Evolutionary conservation across 306 rosid genomes (phyloP).

Genomic region (Trifolium subterraneum): DNA sequence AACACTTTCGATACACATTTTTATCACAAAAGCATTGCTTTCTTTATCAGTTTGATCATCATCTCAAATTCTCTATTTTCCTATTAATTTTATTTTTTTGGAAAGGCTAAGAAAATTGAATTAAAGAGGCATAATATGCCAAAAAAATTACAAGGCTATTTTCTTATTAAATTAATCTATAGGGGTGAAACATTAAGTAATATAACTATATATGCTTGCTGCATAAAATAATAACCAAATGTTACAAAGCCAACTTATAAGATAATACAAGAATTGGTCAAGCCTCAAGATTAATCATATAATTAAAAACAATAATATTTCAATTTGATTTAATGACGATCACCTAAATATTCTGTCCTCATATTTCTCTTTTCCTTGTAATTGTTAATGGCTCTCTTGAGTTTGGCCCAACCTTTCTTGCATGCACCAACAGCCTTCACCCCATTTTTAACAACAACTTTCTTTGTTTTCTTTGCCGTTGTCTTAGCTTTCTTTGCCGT

Average conservation of each 20-base stretch:
- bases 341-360: conserved; percentile 43
- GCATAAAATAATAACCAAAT: not conserved
- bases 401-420: conserved; percentile 45
- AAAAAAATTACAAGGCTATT: not conserved
- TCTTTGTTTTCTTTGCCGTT: conserved; percentile 36
- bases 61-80: not conserved
- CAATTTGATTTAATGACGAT: conserved; percentile 1
- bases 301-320: not conserved
- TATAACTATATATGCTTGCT: not conserved
- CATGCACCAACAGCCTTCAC: conserved; percentile 36
- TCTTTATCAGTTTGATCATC: not conserved
- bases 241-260: not conserved
- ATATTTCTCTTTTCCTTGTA: not conserved
- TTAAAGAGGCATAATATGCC: no score
- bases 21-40: no score
- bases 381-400: conserved; percentile 31
- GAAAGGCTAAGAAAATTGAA: no score
- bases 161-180: not conserved
- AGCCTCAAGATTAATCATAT: conserved; percentile 10
- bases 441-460: conserved; percentile 24
- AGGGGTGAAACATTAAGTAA: not conserved
- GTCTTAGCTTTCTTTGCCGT: conserved; percentile 33
- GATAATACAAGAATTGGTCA: not conserved
- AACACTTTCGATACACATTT: not conserved
- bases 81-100: not conserved